Evolutionary conservation across 2,329 filamentous ascomycete genomes (phyloP).

Genomic region (Talaromyces sp.): DNA sequence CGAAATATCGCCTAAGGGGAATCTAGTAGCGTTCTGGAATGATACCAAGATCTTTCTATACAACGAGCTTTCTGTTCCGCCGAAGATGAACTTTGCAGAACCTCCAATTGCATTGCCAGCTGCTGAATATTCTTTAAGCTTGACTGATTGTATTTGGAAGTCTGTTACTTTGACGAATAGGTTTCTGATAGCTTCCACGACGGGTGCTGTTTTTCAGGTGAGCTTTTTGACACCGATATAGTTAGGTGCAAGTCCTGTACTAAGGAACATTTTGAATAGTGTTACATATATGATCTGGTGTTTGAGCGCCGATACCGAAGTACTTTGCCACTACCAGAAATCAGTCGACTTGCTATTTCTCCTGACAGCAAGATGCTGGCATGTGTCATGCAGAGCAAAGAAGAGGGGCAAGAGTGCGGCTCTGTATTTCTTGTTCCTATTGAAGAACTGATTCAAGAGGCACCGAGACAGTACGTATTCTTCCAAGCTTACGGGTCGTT

Average conservation of each 20-base stretch:
- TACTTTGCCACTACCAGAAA: constrained; percentile 1
- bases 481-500: background rate
- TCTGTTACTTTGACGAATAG: constrained; percentile 11
- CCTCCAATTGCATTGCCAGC: background rate
- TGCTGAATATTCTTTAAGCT: constrained; percentile 1
- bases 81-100: background rate
- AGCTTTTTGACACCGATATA: background rate
- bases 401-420: constrained; percentile 14
- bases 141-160: constrained; percentile 15
- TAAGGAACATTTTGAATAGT: background rate
- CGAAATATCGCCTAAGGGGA: constrained; percentile 27
- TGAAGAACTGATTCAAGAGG: background rate
- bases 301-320: constrained; percentile 3
- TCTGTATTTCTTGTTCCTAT: constrained; percentile 11
- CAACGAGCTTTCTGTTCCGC: constrained; percentile 22
- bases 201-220: constrained; percentile 16
- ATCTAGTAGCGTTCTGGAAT: constrained; percentile 29
- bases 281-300: constrained; percentile 12
- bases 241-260: background rate
- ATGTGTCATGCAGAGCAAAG: constrained; percentile 23
- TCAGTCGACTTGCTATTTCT: constrained; percentile 14
- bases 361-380: constrained; percentile 19
- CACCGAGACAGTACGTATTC: constrained; percentile 1
- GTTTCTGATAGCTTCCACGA: constrained; percentile 16
- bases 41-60: constrained; percentile 28